Conservation (phyloP, 441 rosid species). For the Arabidopsis lyrata region DNA sequence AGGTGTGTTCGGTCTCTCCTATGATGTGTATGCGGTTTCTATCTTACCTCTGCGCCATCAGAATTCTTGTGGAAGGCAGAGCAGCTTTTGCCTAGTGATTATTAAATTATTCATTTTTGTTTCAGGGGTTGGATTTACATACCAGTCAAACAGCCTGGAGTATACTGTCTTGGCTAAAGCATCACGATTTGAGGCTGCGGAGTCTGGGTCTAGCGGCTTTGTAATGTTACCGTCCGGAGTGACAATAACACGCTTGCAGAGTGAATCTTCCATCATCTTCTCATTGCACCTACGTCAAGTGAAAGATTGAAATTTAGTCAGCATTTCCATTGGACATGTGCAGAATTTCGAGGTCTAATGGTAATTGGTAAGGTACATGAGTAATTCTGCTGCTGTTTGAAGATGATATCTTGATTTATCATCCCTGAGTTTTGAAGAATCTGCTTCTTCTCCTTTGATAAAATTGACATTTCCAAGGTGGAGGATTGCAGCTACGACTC, state of each 20-base stretch:
- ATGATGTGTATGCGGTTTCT: neutral
- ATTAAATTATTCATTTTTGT: neutral
- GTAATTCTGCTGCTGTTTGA: slow-evolving; percentile 67
- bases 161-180: slow-evolving; percentile 77
- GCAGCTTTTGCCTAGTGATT: slow-evolving; percentile 19
- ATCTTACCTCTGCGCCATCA: neutral
- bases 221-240: slow-evolving; percentile 78
- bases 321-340: slow-evolving; percentile 18
- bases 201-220: slow-evolving; percentile 67
- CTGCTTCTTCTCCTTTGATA: slow-evolving; percentile 67
- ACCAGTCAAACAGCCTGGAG: slow-evolving; percentile 78
- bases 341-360: slow-evolving; percentile 8
- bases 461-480: slow-evolving; percentile 77
- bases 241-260: slow-evolving; percentile 76
- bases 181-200: slow-evolving; percentile 64
- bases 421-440: slow-evolving; percentile 71
- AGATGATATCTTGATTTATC: slow-evolving; percentile 67
- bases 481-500: slow-evolving; percentile 77
- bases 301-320: slow-evolving; percentile 8
- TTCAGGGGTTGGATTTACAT: slow-evolving; percentile 40
- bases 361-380: slow-evolving; percentile 51
- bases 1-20: slow-evolving; percentile 9
- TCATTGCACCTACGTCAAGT: slow-evolving; percentile 61
- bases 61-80: neutral
- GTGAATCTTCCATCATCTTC: slow-evolving; percentile 67